These are phyloP conservation scores for Metschnikowia orientalis DNA, from an alignment of 805 yeast species.

Conservation along the genomic window DNA sequence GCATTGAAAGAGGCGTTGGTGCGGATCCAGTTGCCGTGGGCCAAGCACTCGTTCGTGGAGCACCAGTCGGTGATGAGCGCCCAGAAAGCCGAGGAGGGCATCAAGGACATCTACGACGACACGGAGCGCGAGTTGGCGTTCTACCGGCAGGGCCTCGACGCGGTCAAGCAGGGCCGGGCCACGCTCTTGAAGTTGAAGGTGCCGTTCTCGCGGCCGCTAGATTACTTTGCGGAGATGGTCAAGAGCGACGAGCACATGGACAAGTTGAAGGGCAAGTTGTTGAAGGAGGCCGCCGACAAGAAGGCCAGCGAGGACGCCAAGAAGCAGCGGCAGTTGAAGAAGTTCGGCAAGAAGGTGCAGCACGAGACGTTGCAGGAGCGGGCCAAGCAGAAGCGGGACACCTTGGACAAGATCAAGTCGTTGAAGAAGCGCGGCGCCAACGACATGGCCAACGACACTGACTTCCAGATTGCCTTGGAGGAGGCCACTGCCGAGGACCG, in stretches of 20 bases:
- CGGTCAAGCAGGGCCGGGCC: slow-evolving; percentile 69
- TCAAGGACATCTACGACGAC: slow-evolving; percentile 89
- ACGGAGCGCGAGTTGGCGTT: slow-evolving; percentile 94
- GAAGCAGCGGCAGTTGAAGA: slow-evolving; percentile 90
- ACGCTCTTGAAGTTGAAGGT: slow-evolving; percentile 65
- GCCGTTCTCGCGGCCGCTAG: slow-evolving; percentile 89
- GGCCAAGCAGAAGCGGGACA: slow-evolving; percentile 86
- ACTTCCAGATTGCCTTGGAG: slow-evolving; percentile 85
- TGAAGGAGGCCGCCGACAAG: slow-evolving; percentile 76
- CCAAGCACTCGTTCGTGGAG: slow-evolving; percentile 71
- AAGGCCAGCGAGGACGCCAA: slow-evolving; percentile 90
- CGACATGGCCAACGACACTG: slow-evolving; percentile 66
- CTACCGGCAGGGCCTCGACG: slow-evolving; percentile 88
- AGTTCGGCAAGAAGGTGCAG: slow-evolving; percentile 96
- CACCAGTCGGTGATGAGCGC: slow-evolving; percentile 70
- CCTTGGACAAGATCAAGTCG: slow-evolving; percentile 85
- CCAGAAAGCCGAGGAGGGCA: slow-evolving; percentile 56
- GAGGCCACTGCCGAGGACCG: slow-evolving; percentile 69
- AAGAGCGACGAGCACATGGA: slow-evolving; percentile 99
- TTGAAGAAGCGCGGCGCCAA: slow-evolving; percentile 81
- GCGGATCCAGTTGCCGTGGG: slow-evolving; percentile 62
- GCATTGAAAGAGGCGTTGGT: slow-evolving; percentile 71
- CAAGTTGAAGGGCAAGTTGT: slow-evolving; percentile 73
- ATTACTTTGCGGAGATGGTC: slow-evolving; percentile 97
- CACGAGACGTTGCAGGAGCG: slow-evolving; percentile 89